Conservation (phyloP, 768 basidiomycete species). For the Leccinum rimulosum region DNA sequence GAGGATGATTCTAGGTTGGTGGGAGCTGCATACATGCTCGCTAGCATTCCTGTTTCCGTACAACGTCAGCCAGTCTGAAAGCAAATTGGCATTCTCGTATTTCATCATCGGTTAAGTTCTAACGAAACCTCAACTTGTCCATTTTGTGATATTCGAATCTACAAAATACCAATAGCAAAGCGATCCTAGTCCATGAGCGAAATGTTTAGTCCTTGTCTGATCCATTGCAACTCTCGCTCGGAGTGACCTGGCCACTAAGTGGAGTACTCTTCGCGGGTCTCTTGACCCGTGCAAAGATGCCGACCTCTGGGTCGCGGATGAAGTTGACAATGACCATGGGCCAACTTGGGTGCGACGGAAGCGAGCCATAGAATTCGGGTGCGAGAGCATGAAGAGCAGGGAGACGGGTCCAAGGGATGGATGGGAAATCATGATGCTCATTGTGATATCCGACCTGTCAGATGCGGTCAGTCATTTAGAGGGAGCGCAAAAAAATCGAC, state of each 20-base stretch:
- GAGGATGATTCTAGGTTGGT: conserved; percentile 11
- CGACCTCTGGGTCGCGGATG: conserved; percentile 85
- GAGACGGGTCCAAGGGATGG: conserved; percentile 91
- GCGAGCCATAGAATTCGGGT: conserved; percentile 86
- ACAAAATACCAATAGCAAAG: conserved; percentile 16
- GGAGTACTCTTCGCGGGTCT: conserved; percentile 45
- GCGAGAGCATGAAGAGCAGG: conserved; percentile 80
- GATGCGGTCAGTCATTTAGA: neutral
- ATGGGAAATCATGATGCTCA: conserved; percentile 99
- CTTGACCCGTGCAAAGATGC: conserved; percentile 87
- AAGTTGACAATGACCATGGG: conserved; percentile 93
- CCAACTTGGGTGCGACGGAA: conserved; percentile 91
- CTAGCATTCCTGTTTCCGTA: conserved; percentile 9
- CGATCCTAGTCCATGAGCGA: conserved; percentile 4
- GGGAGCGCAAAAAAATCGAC: conserved; percentile 26
- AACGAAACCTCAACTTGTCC: neutral
- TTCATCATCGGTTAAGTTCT: neutral
- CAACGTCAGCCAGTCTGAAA: conserved; percentile 9
- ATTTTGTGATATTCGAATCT: conserved; percentile 11
- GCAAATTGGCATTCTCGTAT: conserved; percentile 8
- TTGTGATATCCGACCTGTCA: conserved; percentile 94
- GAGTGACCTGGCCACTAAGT: conserved; percentile 19
- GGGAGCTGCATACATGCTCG: conserved; percentile 17
- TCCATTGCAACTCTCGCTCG: conserved; percentile 6
- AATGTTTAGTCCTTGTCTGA: conserved; percentile 18